A percentile compares a stretch with the other conserved stretches of the same genome.
Evolutionary conservation across 2,329 filamentous ascomycete genomes (phyloP).

Genomic region (Metarhizium guizhouense): DNA sequence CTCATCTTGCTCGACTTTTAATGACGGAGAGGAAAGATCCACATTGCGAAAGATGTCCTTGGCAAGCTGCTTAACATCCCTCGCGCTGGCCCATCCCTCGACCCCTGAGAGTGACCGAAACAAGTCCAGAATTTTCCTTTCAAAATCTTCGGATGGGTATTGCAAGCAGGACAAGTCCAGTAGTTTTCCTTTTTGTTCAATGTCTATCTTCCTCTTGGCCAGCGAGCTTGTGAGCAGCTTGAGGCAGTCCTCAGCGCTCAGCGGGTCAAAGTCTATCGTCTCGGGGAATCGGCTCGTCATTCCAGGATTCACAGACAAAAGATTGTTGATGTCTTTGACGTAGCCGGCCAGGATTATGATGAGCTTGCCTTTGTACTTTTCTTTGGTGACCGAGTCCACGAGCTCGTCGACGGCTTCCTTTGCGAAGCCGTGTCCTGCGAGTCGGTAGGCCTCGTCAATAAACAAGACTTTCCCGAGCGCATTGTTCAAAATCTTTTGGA

Average conservation of each 20-base stretch:
- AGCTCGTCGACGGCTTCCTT: slow-evolving; percentile 47
- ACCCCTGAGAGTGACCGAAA: slow-evolving; percentile 33
- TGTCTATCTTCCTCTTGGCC: slow-evolving; percentile 13
- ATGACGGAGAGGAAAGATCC: slow-evolving; percentile 4
- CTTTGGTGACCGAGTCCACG: slow-evolving; percentile 43
- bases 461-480: slow-evolving; percentile 59
- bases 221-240: slow-evolving; percentile 29
- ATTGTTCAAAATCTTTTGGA: slow-evolving; percentile 46
- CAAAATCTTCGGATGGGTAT: slow-evolving; percentile 7
- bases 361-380: slow-evolving; percentile 48
- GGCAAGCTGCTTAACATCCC: slow-evolving; percentile 49
- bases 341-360: slow-evolving; percentile 65
- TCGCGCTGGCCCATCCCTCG: slow-evolving; percentile 51
- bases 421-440: slow-evolving; percentile 46
- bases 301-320: slow-evolving; percentile 53
- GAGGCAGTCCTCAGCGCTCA: slow-evolving; percentile 33
- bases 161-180: slow-evolving; percentile 19
- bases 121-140: slow-evolving; percentile 4
- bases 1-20: slow-evolving; percentile 11
- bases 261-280: slow-evolving; percentile 42
- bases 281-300: slow-evolving; percentile 58
- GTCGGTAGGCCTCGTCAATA: slow-evolving; percentile 64
- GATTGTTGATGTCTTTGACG: slow-evolving; percentile 52
- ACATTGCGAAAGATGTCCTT: slow-evolving; percentile 37
- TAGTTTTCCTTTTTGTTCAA: slow-evolving; percentile 10